Conservation (phyloP, 148 eudicot species). For the Rhododendron mucronatum region DNA sequence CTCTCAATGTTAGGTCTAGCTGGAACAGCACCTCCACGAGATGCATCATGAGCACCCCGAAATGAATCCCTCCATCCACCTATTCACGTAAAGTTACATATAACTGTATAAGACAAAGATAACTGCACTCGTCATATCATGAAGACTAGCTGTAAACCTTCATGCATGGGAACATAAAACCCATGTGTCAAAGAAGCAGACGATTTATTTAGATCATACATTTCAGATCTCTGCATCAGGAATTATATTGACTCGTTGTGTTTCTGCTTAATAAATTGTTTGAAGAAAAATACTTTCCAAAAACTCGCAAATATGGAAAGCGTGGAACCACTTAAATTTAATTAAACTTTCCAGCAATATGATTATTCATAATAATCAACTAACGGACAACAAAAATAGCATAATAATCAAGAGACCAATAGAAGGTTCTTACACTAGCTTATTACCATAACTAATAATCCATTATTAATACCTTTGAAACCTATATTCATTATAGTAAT, state of each 20-base stretch:
- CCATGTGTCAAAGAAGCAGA: not conserved
- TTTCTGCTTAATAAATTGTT: not conserved
- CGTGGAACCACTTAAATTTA: not conserved
- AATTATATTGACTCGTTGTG: not conserved
- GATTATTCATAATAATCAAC: not conserved
- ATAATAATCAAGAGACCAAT: not conserved
- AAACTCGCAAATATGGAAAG: not conserved
- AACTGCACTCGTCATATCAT: not conserved
- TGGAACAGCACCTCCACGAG: constrained; percentile 26
- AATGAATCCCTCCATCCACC: constrained; percentile 62
- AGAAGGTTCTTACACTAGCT: not conserved
- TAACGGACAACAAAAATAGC: not conserved
- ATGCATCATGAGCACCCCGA: constrained; percentile 37
- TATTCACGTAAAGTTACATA: constrained; percentile 11
- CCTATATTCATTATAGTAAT: not conserved
- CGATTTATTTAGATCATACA: not conserved
- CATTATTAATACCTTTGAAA: not conserved
- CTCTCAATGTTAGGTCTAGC: constrained; percentile 47
- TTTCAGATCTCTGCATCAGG: not conserved
- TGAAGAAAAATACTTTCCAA: not conserved
- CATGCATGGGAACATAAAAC: not conserved
- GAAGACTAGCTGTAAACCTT: not conserved
- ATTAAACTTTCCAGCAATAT: not conserved
- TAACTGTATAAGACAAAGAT: not conserved
- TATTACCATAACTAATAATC: not conserved